A percentile compares a stretch with the other conserved stretches of the same genome.
Conservation (phyloP, 2,329 filamentous ascomycete species). For the Xylariaceae sp. region DNA sequence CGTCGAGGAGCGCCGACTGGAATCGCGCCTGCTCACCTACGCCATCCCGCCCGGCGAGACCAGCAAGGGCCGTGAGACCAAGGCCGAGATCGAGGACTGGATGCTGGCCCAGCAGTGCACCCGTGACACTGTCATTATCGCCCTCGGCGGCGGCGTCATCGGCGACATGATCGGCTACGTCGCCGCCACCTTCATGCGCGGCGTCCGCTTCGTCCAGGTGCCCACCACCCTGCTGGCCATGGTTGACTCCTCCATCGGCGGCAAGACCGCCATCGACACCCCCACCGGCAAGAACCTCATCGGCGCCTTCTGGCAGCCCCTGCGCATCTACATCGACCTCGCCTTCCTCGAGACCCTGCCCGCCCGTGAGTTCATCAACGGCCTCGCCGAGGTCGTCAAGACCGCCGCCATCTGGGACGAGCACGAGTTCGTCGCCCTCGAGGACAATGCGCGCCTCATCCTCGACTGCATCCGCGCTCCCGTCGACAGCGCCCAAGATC, state of each 20-base stretch:
- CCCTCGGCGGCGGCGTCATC: conserved; percentile 92
- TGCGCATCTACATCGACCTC: conserved; percentile 91
- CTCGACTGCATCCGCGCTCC: conserved; percentile 65
- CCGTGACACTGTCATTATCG: conserved; percentile 90
- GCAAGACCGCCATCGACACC: conserved; percentile 97
- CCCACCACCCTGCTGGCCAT: conserved; percentile 92
- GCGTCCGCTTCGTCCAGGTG: conserved; percentile 92
- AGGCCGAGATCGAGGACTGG: conserved; percentile 97
- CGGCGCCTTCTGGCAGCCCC: conserved; percentile 94
- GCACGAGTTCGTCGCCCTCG: conserved; percentile 77
- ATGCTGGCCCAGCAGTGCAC: conserved; percentile 90
- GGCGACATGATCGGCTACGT: conserved; percentile 98
- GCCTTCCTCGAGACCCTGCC: conserved; percentile 88
- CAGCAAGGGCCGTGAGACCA: conserved; percentile 90
- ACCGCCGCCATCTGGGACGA: conserved; percentile 96
- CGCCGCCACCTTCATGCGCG: conserved; percentile 97
- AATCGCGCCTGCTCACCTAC: conserved; percentile 76
- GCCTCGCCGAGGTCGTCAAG: conserved; percentile 98
- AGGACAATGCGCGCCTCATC: conserved; percentile 76
- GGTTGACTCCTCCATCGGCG: conserved; percentile 98
- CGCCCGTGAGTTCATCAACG: conserved; percentile 91
- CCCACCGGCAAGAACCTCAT: conserved; percentile 95
- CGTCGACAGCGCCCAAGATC: conserved; percentile 45
- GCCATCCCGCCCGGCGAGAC: conserved; percentile 86
- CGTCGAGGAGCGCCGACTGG: conserved; percentile 37